Evolutionary conservation across 768 basidiomycete species (phyloP).

Genomic region (Tulasnella sp.): DNA sequence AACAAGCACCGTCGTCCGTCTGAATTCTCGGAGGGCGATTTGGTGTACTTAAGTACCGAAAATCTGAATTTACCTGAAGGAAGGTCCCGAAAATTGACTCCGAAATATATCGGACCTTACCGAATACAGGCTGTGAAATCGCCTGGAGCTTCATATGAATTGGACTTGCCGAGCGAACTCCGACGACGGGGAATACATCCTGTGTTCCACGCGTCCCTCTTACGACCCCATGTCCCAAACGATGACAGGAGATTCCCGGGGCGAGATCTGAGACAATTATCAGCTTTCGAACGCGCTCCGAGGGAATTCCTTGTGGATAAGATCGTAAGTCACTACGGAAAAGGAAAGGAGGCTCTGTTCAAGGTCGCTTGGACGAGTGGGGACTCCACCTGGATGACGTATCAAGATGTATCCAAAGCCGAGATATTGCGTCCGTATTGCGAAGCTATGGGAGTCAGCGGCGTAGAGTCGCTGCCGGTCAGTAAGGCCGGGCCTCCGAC

Average conservation of each 20-base stretch:
- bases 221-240: conserved; percentile 44
- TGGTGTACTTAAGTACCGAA: conserved; percentile 46
- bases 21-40: conserved; percentile 41
- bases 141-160: conserved; percentile 36
- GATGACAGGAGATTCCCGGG: conserved; percentile 48
- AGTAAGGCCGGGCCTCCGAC: too few species aligned
- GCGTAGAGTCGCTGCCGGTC: too few species aligned
- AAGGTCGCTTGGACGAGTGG: conserved; percentile 46
- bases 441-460: conserved; percentile 42
- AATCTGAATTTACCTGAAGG: conserved; percentile 46
- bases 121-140: conserved; percentile 33
- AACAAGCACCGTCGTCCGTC: conserved; percentile 39
- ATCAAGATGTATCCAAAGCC: conserved; percentile 39
- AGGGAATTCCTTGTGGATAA: conserved; percentile 42
- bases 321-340: conserved; percentile 42
- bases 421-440: conserved; percentile 42
- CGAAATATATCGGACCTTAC: conserved; percentile 52
- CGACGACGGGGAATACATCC: conserved; percentile 42
- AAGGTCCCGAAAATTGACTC: conserved; percentile 41
- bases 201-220: conserved; percentile 47
- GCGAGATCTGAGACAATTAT: conserved; percentile 39
- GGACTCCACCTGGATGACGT: conserved; percentile 46
- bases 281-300: conserved; percentile 39
- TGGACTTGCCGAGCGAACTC: conserved; percentile 43
- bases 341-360: conserved; percentile 41